A percentile compares a stretch with the other conserved stretches of the same genome.
phyloP scores from a whole-genome alignment of 2,329 filamentous ascomycete species.

The Penicillium sumatraense region DNA sequence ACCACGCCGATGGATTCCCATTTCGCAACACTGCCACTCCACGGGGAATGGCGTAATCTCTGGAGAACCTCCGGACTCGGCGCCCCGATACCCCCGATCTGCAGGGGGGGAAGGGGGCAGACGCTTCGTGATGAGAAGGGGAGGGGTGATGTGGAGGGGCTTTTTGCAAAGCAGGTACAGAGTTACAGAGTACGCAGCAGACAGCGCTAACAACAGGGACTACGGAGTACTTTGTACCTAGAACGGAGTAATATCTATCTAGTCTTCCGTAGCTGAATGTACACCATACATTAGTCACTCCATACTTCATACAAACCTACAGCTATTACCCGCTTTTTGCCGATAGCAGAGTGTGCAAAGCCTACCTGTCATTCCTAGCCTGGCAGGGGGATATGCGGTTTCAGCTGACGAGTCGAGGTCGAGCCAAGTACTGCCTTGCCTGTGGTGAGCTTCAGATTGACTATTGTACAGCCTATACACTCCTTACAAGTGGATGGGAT shows the following conservation, averaged over 20 bases:
- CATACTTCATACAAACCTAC: neutral
- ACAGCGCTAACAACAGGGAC: too few species aligned
- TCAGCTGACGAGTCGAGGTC: constrained; percentile 15
- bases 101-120: constrained; percentile 9
- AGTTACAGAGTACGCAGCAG: neutral
- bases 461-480: too few species aligned
- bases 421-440: neutral
- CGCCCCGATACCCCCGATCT: constrained; percentile 13
- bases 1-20: constrained; percentile 1
- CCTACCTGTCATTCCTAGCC: neutral
- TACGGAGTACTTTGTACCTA: too few species aligned
- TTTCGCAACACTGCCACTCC: constrained; percentile 6
- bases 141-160: neutral
- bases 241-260: too few species aligned
- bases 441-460: neutral
- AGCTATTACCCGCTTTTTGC: constrained; percentile 27
- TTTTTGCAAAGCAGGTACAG: constrained; percentile 11
- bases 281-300: neutral
- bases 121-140: neutral
- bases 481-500: neutral
- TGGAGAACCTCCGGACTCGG: constrained; percentile 25
- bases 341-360: constrained; percentile 9
- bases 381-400: constrained; percentile 5
- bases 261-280: too few species aligned
- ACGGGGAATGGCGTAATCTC: constrained; percentile 27